Percentiles rank a stretch among this genome's conserved stretches.
These are phyloP conservation scores for Chlorella sp. DNA, from an alignment of 139 green algal species.

Conservation along the genomic window DNA sequence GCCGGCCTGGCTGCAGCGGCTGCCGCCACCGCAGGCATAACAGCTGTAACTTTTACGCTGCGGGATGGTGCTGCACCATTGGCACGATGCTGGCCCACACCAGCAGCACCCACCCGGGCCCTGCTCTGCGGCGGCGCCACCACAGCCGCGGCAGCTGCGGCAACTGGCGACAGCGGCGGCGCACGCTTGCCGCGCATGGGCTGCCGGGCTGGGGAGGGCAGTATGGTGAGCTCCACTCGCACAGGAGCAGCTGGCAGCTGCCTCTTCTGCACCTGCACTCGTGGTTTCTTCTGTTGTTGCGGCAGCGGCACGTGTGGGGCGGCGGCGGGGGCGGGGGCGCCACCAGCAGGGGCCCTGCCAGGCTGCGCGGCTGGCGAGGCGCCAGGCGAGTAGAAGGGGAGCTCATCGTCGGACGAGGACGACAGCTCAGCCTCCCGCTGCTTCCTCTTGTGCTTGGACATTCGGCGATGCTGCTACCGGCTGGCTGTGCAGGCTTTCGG, in stretches of 20 bases:
- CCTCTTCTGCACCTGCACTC: neutral
- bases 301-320: neutral
- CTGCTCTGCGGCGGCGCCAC: neutral
- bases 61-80: neutral
- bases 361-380: too few species aligned
- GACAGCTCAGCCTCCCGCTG: too few species aligned
- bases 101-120: neutral
- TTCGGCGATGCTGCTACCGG: too few species aligned
- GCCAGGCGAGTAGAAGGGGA: too few species aligned
- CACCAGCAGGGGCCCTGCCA: too few species aligned
- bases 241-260: neutral
- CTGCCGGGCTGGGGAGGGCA: neutral
- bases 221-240: constrained; percentile 1
- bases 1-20: neutral
- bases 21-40: neutral
- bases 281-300: neutral
- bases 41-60: neutral
- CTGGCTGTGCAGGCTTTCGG: too few species aligned
- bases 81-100: neutral
- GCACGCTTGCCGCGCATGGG: neutral
- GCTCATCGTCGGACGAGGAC: too few species aligned
- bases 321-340: neutral
- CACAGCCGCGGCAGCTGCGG: neutral
- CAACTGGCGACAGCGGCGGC: neutral
- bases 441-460: too few species aligned